A percentile compares a stretch with the other conserved stretches of the same genome.
Conservation (phyloP, 164 flowering plant species). For the grape (Vitis vinifera) region ASM3070453v1 NC_081818.1:29921001-29921500, state of each 20-base stretch:
- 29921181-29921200: not conserved
- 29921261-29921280: too few species aligned
- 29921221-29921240: not conserved
- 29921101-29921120: not conserved
- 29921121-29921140: too few species aligned
- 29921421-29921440: not conserved
- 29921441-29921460: too few species aligned
- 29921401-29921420: not conserved
- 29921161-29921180: not conserved
- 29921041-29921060: too few species aligned
- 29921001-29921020: too few species aligned
- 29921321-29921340: not conserved
- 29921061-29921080: too few species aligned
- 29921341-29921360: not conserved
- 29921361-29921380: constrained; percentile 7
- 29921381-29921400: not conserved
- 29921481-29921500: not conserved
- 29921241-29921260: not conserved
- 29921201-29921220: not conserved
- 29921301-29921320: not conserved
- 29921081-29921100: too few species aligned
- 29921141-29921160: not conserved
- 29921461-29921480: too few species aligned
- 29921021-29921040: too few species aligned
- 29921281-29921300: too few species aligned